phyloP scores from a whole-genome alignment of 2,329 filamentous ascomycete genomes.

The Harringtonia aguacate region DNA sequence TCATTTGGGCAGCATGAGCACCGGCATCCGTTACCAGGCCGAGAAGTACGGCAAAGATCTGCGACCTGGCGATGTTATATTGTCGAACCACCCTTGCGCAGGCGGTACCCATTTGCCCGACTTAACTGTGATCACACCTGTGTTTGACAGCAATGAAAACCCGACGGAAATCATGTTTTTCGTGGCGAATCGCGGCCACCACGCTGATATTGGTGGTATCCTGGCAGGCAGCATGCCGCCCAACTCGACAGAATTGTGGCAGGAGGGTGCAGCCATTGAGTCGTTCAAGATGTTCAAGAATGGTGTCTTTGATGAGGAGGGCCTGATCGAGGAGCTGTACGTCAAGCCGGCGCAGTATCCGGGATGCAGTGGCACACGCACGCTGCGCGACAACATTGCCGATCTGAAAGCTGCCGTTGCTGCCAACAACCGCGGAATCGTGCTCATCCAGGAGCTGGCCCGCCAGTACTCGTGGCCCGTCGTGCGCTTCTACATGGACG shows the following conservation, averaged over 20 bases:
- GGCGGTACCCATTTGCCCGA: slow-evolving; percentile 78
- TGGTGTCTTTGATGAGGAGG: slow-evolving; percentile 67
- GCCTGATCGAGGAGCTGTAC: slow-evolving; percentile 61
- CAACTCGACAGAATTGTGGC: slow-evolving; percentile 52
- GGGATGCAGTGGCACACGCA: slow-evolving; percentile 69
- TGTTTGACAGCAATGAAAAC: slow-evolving; percentile 54
- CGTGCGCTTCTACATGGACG: slow-evolving; percentile 75
- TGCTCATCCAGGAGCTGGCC: slow-evolving; percentile 63
- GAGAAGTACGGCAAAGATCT: slow-evolving; percentile 71
- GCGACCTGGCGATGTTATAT: slow-evolving; percentile 69
- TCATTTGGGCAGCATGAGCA: slow-evolving; percentile 78
- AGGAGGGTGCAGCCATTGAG: slow-evolving; percentile 55
- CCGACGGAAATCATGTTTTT: slow-evolving; percentile 78
- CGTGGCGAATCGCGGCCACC: slow-evolving; percentile 69
- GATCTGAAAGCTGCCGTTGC: slow-evolving; percentile 82
- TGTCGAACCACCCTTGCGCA: slow-evolving; percentile 76
- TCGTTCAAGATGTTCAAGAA: slow-evolving; percentile 63
- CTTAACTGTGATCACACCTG: slow-evolving; percentile 71
- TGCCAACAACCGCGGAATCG: slow-evolving; percentile 78
- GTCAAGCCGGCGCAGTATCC: slow-evolving; percentile 63
- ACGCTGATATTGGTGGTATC: slow-evolving; percentile 78
- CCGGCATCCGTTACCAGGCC: slow-evolving; percentile 67
- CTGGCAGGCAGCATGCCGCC: slow-evolving; percentile 77
- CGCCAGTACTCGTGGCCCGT: slow-evolving; percentile 67
- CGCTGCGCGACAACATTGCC: slow-evolving; percentile 72